Percentiles rank a stretch among this genome's conserved stretches.
phyloP scores from a whole-genome alignment of 1,284 basidiomycete genomes.

The Austropuccinia psidii region DNA sequence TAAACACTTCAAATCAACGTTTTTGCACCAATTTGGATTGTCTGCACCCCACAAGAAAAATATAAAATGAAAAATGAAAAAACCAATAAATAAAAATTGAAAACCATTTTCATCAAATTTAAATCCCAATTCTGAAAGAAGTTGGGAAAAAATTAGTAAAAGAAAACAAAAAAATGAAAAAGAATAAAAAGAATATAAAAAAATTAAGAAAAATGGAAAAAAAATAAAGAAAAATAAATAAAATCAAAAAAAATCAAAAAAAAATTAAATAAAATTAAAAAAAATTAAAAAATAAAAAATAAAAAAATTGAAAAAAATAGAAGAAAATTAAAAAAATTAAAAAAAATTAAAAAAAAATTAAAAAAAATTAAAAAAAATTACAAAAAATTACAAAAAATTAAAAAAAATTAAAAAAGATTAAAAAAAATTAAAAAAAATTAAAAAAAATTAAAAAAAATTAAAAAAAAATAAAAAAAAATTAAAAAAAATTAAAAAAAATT shows the following conservation, averaged over 20 bases:
- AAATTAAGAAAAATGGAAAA: background rate
- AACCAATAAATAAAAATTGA: too few relatives aligned
- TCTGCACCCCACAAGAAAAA: too few relatives aligned
- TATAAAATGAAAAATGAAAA: too few relatives aligned
- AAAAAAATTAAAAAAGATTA: background rate
- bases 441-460: background rate
- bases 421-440: background rate
- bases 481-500: background rate
- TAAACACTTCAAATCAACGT: too few relatives aligned
- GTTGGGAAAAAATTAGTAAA: too few relatives aligned
- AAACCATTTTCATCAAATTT: too few relatives aligned
- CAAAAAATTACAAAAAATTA: background rate
- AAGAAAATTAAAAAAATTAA: background rate
- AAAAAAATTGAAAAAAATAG: background rate
- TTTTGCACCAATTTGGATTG: too few relatives aligned
- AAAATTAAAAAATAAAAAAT: background rate
- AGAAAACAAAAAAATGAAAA: background rate
- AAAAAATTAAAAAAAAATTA: background rate
- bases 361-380: background rate
- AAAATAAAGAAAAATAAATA: background rate
- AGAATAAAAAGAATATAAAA: background rate
- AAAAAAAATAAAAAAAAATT: background rate
- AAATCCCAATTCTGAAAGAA: too few relatives aligned
- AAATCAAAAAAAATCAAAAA: background rate
- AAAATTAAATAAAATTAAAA: background rate